Conservation (phyloP, 495 filamentous ascomycete genomes). For the Cairneyella variabilis region DNA sequence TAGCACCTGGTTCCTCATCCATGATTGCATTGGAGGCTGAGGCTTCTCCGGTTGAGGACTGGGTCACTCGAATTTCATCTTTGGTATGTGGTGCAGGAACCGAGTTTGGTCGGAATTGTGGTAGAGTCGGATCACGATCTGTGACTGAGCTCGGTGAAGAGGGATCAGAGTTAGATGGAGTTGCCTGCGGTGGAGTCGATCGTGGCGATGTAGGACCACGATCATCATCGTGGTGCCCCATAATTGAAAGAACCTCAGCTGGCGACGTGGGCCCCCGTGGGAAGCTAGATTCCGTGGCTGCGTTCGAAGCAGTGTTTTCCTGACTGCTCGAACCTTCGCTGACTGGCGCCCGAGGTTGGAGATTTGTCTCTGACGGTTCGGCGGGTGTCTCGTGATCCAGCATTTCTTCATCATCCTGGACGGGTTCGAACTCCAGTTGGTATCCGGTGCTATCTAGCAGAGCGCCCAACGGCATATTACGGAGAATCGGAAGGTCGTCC, state of each 20-base stretch:
- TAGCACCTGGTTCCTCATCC: no score
- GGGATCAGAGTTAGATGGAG: slow-evolving; percentile 1
- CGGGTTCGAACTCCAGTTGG: not conserved
- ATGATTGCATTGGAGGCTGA: no score
- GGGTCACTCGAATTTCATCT: no score
- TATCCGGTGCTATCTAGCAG: slow-evolving; percentile 21
- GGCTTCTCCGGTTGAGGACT: no score
- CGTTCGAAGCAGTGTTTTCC: not conserved
- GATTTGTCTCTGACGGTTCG: no score
- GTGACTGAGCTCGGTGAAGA: slow-evolving; percentile 1
- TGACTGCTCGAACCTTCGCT: not conserved
- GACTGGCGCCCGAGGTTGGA: not conserved
- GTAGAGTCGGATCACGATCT: slow-evolving; percentile 63
- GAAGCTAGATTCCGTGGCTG: no score
- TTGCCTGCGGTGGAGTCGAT: slow-evolving; percentile 11
- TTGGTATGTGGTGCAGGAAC: no score
- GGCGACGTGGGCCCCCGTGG: slow-evolving; percentile 11
- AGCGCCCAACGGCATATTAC: slow-evolving; percentile 16
- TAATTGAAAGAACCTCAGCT: slow-evolving; percentile 10
- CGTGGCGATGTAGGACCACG: slow-evolving; percentile 1
- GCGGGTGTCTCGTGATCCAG: no score
- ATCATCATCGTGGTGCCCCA: slow-evolving; percentile 10
- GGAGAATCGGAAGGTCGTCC: no score
- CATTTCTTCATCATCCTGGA: not conserved
- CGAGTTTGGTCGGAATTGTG: slow-evolving; percentile 60